Evolutionary conservation across 441 rosid species (phyloP).

Genomic region (Aquilaria agallochum): DNA sequence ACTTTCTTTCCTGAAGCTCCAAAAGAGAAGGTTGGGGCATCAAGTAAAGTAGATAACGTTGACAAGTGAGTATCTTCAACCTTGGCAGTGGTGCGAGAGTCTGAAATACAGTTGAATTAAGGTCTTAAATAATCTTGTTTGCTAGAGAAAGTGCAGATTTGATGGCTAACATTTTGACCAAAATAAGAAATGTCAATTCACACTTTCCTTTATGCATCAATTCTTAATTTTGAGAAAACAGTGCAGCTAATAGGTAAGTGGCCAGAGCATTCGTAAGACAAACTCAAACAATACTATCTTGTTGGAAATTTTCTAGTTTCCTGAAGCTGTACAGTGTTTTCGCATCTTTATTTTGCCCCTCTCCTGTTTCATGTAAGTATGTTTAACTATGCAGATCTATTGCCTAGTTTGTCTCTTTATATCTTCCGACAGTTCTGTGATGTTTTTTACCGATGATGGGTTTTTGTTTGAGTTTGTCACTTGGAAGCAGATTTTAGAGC

Average conservation of each 20-base stretch:
- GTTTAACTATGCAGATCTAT: neutral
- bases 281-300: no score
- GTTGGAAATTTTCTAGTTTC: no score
- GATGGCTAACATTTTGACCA: neutral
- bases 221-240: neutral
- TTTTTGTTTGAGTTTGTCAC: slow-evolving; percentile 7
- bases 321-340: neutral
- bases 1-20: slow-evolving; percentile 70
- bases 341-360: neutral
- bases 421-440: neutral
- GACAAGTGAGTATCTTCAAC: slow-evolving; percentile 42
- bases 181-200: neutral
- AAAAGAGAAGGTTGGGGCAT: slow-evolving; percentile 31
- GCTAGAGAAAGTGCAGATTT: neutral
- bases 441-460: neutral
- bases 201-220: neutral
- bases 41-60: slow-evolving; percentile 24
- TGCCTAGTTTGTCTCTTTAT: neutral
- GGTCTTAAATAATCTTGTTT: neutral
- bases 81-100: neutral
- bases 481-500: no score
- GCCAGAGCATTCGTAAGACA: neutral
- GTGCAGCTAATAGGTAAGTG: neutral
- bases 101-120: neutral
- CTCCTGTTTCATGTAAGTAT: neutral